Conservation (phyloP, 352 stramenopile species). For the Thraustochytrium striatum region DNA sequence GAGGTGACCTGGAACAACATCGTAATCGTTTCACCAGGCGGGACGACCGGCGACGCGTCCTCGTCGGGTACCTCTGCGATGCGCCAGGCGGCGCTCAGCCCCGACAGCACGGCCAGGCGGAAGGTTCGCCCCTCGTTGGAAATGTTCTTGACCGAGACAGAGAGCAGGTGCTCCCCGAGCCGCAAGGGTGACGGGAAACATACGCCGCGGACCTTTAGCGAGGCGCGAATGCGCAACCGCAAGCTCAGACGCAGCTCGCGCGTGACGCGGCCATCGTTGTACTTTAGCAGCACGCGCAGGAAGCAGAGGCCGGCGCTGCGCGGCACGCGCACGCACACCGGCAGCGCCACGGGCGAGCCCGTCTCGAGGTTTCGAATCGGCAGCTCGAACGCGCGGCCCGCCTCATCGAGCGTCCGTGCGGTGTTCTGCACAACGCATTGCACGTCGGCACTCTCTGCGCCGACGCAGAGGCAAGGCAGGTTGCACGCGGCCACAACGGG, state of each 20-base stretch:
- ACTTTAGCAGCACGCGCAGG: constrained; percentile 2
- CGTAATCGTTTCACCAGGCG: too few relatives aligned
- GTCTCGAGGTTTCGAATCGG: not conserved
- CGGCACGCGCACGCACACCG: constrained; percentile 20
- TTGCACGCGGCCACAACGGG: not conserved
- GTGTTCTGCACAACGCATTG: not conserved
- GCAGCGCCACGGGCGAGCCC: constrained; percentile 14
- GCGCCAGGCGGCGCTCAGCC: too few relatives aligned
- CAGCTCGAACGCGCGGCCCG: constrained; percentile 14
- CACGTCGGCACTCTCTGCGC: not conserved
- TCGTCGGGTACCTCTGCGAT: too few relatives aligned
- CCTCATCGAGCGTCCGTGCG: not conserved
- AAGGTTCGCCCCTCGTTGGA: not conserved
- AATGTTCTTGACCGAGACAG: not conserved
- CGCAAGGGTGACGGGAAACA: constrained; percentile 14
- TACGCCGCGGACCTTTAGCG: not conserved
- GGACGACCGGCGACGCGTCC: too few relatives aligned
- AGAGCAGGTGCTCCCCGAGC: not conserved
- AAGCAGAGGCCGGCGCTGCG: not conserved
- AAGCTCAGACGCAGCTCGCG: not conserved
- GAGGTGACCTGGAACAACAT: too few relatives aligned
- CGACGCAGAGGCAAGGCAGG: not conserved
- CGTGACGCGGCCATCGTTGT: constrained; percentile 1
- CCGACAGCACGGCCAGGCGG: not conserved
- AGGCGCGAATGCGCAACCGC: not conserved